Evolutionary conservation across 2,329 filamentous ascomycete genomes (phyloP).

Genomic region (Arthrocladium fulminans): DNA sequence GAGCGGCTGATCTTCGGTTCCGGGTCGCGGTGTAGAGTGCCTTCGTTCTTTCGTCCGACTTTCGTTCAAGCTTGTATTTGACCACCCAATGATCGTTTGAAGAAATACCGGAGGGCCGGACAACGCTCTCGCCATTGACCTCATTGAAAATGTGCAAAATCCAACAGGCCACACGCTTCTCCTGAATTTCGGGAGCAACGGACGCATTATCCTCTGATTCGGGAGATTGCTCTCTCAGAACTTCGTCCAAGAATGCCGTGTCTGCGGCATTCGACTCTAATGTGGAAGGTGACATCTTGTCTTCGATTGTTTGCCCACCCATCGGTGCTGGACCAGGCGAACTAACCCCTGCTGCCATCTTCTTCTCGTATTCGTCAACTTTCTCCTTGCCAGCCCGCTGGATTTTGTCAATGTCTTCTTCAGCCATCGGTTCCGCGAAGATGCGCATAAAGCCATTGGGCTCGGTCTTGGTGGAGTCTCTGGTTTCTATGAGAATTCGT

Average conservation of each 20-base stretch:
- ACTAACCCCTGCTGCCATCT: slow-evolving; percentile 10
- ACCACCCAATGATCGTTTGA: slow-evolving; percentile 55
- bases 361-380: slow-evolving; percentile 59
- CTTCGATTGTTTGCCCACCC: neutral
- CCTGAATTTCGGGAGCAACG: neutral
- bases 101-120: slow-evolving; percentile 48
- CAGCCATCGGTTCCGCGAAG: slow-evolving; percentile 74
- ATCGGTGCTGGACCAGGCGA: neutral
- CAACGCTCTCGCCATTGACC: slow-evolving; percentile 56
- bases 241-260: slow-evolving; percentile 17
- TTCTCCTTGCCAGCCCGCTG: slow-evolving; percentile 58
- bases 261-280: slow-evolving; percentile 17
- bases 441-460: slow-evolving; percentile 67
- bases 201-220: slow-evolving; percentile 11
- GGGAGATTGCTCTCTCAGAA: slow-evolving; percentile 1
- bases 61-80: slow-evolving; percentile 67
- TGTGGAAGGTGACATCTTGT: slow-evolving; percentile 1
- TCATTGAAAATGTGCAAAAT: slow-evolving; percentile 63
- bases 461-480: slow-evolving; percentile 36
- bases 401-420: slow-evolving; percentile 62
- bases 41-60: slow-evolving; percentile 39
- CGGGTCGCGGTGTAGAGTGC: slow-evolving; percentile 50
- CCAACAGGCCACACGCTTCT: slow-evolving; percentile 48
- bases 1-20: slow-evolving; percentile 44
- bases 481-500: slow-evolving; percentile 73